Evolutionary conservation across 306 rosid species (phyloP).

Genomic region (Vigna nakashimae): DNA sequence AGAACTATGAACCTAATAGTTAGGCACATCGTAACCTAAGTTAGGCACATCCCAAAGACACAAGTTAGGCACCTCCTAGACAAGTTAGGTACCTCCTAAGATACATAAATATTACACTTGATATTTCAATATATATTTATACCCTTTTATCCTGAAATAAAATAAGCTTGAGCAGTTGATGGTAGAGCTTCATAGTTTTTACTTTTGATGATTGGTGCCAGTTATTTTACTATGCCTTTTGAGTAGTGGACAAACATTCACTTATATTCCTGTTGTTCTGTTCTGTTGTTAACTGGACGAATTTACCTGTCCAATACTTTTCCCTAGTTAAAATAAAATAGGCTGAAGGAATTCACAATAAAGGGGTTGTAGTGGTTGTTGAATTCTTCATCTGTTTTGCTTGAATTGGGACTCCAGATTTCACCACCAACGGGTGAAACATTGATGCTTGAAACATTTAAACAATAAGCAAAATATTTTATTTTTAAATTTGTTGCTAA

Average conservation of each 20-base stretch:
- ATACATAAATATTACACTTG: no score
- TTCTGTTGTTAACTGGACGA: conserved; percentile 25
- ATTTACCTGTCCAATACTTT: conserved; percentile 6
- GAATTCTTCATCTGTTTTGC: conserved; percentile 36
- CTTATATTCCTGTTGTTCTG: conserved; percentile 22
- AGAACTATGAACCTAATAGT: no score
- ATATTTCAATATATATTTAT: conserved; percentile 6
- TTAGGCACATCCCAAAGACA: no score
- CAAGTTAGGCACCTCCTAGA: no score
- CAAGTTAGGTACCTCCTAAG: no score
- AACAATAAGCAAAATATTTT: conserved; percentile 3
- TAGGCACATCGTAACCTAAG: no score
- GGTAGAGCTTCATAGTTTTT: neutral
- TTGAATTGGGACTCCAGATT: conserved; percentile 16
- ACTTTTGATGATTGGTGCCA: neutral
- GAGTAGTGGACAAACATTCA: conserved; percentile 11
- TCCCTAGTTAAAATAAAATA: neutral
- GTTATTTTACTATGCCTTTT: conserved; percentile 20
- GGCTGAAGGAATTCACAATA: neutral
- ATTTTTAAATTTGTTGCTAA: conserved; percentile 36
- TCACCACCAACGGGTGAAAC: conserved; percentile 14
- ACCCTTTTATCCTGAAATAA: neutral
- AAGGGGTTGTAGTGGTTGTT: neutral
- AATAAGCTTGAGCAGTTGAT: neutral
- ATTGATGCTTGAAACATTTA: conserved; percentile 25